A percentile compares a stretch with the other conserved stretches of the same genome.
phyloP scores from a whole-genome alignment of 2,329 filamentous ascomycete genomes.

The Dryadomyces quercus-mongolicae region DNA sequence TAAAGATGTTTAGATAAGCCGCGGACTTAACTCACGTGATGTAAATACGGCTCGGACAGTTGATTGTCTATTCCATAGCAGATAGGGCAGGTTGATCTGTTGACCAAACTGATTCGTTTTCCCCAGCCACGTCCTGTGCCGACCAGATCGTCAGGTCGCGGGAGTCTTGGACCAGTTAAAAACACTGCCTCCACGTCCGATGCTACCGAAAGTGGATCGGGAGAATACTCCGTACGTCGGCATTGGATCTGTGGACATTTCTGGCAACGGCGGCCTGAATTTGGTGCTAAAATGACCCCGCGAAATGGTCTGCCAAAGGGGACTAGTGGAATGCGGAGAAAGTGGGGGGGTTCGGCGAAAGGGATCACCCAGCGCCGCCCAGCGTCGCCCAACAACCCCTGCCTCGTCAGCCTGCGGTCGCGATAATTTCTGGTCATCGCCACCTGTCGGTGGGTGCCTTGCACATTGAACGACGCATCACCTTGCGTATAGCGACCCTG shows the following conservation, averaged over 20 bases:
- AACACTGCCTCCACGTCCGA: too few relatives aligned
- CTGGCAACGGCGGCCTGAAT: neutral
- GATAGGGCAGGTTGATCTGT: too few relatives aligned
- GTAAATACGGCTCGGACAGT: too few relatives aligned
- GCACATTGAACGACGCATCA: neutral
- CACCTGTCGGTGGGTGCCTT: neutral
- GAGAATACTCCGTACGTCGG: too few relatives aligned
- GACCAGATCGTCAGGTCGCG: too few relatives aligned
- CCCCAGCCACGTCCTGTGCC: too few relatives aligned
- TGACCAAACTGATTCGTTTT: too few relatives aligned
- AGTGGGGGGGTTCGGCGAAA: slow-evolving; percentile 1
- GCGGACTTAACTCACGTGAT: too few relatives aligned
- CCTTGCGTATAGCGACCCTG: neutral
- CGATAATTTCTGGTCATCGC: neutral
- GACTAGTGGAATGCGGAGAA: slow-evolving; percentile 5
- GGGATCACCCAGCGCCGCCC: neutral
- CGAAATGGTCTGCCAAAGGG: neutral
- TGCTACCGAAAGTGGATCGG: neutral
- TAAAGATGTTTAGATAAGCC: too few relatives aligned
- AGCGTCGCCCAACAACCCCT: neutral
- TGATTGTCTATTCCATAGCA: too few relatives aligned
- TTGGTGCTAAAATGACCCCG: neutral
- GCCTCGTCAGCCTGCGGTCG: neutral
- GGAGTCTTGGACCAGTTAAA: too few relatives aligned
- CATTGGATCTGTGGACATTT: too few relatives aligned